Percentiles rank a stretch among this genome's conserved stretches.
Evolutionary conservation across 2,329 filamentous ascomycete genomes (phyloP).

Genomic region (Fusarium zealandicum): DNA sequence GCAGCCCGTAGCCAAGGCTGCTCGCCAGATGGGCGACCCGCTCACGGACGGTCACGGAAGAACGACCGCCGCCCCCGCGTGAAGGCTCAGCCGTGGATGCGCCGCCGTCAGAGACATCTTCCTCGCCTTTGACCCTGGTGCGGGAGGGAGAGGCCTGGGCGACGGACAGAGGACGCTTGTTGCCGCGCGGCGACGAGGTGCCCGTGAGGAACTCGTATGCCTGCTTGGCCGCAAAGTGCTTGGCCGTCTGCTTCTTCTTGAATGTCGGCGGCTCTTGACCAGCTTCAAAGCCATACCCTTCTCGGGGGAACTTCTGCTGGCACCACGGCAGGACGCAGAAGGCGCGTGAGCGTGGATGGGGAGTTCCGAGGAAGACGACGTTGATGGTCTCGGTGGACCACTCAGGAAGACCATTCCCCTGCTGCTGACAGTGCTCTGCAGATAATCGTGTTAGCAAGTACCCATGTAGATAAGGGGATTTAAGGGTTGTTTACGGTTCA

Average conservation of each 20-base stretch:
- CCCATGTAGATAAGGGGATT: neutral
- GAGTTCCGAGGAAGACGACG: slow-evolving; percentile 15
- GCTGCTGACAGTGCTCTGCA: slow-evolving; percentile 25
- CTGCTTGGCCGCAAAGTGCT: slow-evolving; percentile 59
- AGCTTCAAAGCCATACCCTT: slow-evolving; percentile 46
- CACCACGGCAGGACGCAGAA: slow-evolving; percentile 36
- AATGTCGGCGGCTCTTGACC: slow-evolving; percentile 48
- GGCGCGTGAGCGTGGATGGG: slow-evolving; percentile 37
- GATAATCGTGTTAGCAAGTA: neutral
- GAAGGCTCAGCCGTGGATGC: neutral
- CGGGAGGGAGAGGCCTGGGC: slow-evolving; percentile 5
- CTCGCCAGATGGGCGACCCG: slow-evolving; percentile 46
- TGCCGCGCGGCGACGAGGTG: slow-evolving; percentile 5
- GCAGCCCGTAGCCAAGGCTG: slow-evolving; percentile 44
- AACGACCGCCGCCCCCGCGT: neutral
- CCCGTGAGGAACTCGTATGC: slow-evolving; percentile 40
- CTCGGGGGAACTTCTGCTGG: slow-evolving; percentile 37
- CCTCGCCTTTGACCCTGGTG: slow-evolving; percentile 27
- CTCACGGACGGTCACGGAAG: slow-evolving; percentile 26
- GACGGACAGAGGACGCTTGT: slow-evolving; percentile 11
- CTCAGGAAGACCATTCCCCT: neutral
- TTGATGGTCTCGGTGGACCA: slow-evolving; percentile 27
- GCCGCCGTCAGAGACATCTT: slow-evolving; percentile 18
- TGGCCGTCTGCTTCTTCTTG: slow-evolving; percentile 59
- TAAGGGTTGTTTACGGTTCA: slow-evolving; percentile 36